phyloP scores from a whole-genome alignment of 2,329 filamentous ascomycete species.

The Exophiala aquamarina region DNA sequence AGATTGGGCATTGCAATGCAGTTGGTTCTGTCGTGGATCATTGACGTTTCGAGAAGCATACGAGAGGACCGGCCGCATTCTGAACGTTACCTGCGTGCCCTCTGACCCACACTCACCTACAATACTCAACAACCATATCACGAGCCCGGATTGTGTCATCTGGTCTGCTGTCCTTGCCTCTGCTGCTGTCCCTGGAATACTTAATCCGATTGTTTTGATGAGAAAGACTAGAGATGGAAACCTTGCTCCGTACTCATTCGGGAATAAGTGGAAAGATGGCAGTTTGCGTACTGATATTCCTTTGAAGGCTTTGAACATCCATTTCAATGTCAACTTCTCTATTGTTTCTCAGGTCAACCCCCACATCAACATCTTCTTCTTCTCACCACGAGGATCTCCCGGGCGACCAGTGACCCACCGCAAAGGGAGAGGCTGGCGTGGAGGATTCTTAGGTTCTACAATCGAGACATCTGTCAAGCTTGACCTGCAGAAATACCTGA shows the following conservation, averaged over 20 bases:
- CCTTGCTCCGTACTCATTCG: constrained; percentile 88
- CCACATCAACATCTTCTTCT: constrained; percentile 98
- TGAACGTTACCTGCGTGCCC: constrained; percentile 95
- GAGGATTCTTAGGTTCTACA: constrained; percentile 88
- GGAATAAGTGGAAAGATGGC: constrained; percentile 99
- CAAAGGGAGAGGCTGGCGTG: constrained; percentile 89
- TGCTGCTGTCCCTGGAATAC: constrained; percentile 90
- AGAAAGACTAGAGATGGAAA: constrained; percentile 75
- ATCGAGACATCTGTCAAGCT: constrained; percentile 94
- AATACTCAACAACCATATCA: constrained; percentile 93
- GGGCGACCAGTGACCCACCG: constrained; percentile 93
- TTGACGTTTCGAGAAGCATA: constrained; percentile 96
- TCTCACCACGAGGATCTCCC: constrained; percentile 87
- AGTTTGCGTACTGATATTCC: constrained; percentile 93
- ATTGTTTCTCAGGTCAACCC: constrained; percentile 88
- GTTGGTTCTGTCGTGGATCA: constrained; percentile 88
- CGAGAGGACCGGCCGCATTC: constrained; percentile 84
- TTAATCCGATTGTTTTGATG: constrained; percentile 94
- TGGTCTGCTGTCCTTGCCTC: constrained; percentile 96
- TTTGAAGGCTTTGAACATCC: constrained; percentile 86
- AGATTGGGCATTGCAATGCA: constrained; percentile 81
- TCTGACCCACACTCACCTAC: constrained; percentile 91
- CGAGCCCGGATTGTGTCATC: constrained; percentile 93
- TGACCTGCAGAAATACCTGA: constrained; percentile 96
- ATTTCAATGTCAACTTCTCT: constrained; percentile 98